Base-by-base conservation (phyloP, 2,329 filamentous ascomycete species). In the Penicillium sp. region DNA sequence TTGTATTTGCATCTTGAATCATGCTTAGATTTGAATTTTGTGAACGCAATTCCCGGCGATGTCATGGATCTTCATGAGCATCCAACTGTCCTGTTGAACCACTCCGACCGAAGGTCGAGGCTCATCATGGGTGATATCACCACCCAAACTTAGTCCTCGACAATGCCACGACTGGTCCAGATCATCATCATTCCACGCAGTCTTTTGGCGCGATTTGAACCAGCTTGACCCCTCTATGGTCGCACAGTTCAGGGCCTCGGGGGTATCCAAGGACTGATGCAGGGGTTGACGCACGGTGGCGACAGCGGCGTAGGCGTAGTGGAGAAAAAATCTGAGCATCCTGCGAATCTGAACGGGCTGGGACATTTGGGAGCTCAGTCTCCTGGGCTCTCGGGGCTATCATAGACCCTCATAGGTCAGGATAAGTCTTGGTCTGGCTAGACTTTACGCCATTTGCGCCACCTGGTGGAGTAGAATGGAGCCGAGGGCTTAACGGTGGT, bases 381-480 rank as follows among this genome's bases (percentile, higher is more conserved):
- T 33, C 30, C 49, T 10, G 49, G 49, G 24, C 26, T 10, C 40
- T 47, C 13, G 44, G 24, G 44, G 24, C 24, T n/a, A 17, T n/a
- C 15, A 49, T n/a, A 28, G 17, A n/a, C 15, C 15, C 45, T 49
- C 45, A 49, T 49, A 49, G 45, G 45, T 6, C 45, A 49, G 17
- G 45, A 30, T 12, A 30, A 30, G 30, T 51, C 49, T 51, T 35
- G 28, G 47, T 12, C 19, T 51, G 28, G 30, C 28, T 51, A 51
- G 49, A 51, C 42, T 47, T 59, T 61, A 37, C 45, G 45, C 53
- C 53, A 28, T 54, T 35, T 22, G 35, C 58, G 61, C 61, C 61
- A 63, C 61, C 61, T 54, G 58, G 61, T 63, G 61, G 61, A 47
- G 58, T 55, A 37, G 49, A 30, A 30, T 30, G 26, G 45, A n/a